A percentile compares a stretch with the other conserved stretches of the same genome.
phyloP scores from a whole-genome alignment of 306 rosid genomes.

The Inga laurina region DNA sequence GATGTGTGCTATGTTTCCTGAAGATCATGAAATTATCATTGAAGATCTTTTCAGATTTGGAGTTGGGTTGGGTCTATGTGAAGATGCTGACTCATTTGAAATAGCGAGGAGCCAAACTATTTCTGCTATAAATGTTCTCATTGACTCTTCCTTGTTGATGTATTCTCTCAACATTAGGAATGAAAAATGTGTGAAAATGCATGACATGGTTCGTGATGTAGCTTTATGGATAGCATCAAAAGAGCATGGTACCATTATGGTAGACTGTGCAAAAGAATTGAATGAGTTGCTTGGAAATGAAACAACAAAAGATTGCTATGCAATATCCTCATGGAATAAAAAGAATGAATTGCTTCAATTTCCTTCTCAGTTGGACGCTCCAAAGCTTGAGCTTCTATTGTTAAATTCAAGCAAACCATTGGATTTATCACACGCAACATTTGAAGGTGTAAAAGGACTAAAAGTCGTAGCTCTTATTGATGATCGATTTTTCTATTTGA shows the following conservation, averaged over 20 bases:
- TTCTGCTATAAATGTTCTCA: neutral
- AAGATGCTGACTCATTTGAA: neutral
- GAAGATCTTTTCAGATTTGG: slow-evolving; percentile 1
- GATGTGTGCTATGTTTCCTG: slow-evolving; percentile 5
- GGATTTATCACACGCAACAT: neutral
- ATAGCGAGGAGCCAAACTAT: neutral
- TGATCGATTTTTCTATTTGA: accelerated
- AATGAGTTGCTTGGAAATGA: neutral
- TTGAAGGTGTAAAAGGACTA: neutral
- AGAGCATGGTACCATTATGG: neutral
- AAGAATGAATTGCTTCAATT: neutral
- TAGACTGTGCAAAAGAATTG: no score
- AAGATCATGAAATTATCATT: neutral
- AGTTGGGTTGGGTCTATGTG: neutral
- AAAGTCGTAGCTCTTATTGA: neutral
- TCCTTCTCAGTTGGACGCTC: neutral
- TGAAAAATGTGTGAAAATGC: neutral
- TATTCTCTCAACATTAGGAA: neutral
- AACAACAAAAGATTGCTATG: neutral
- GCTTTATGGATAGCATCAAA: slow-evolving; percentile 3
- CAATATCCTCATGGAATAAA: neutral
- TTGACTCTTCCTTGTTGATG: neutral
- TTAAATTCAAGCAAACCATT: neutral
- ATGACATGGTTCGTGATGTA: neutral
- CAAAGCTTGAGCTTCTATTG: slow-evolving; percentile 3